phyloP scores from a whole-genome alignment of 768 basidiomycete species.

The Termitomyces titanicus region DNA sequence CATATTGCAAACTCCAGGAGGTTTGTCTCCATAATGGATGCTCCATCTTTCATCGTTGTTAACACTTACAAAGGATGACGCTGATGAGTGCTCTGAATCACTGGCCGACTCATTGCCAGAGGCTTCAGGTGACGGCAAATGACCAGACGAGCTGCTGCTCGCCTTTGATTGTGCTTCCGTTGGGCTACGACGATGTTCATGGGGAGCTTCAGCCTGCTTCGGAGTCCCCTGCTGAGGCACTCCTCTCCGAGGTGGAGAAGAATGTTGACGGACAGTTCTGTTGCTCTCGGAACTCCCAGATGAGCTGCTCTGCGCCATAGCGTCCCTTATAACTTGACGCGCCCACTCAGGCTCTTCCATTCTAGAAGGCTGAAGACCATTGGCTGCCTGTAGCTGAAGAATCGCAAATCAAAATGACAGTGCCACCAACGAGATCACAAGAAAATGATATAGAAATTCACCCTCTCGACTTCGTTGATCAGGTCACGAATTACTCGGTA shows the following conservation, averaged over 20 bases:
- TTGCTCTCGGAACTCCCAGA: slow-evolving; percentile 15
- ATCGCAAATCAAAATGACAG: slow-evolving; percentile 5
- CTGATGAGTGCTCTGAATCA: slow-evolving; percentile 4
- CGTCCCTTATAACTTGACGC: slow-evolving; percentile 21
- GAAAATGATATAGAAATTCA: slow-evolving; percentile 1
- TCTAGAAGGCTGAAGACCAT: background rate
- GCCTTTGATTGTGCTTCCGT: background rate
- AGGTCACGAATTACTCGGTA: slow-evolving; percentile 39
- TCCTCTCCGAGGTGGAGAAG: background rate
- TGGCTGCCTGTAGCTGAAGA: slow-evolving; percentile 8
- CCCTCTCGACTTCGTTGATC: slow-evolving; percentile 37
- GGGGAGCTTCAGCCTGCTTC: background rate
- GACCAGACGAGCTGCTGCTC: background rate
- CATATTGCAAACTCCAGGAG: slow-evolving; percentile 31
- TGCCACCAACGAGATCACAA: background rate
- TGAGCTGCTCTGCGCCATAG: slow-evolving; percentile 8
- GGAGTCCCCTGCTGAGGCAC: background rate
- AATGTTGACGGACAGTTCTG: slow-evolving; percentile 19
- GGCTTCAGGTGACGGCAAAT: slow-evolving; percentile 1
- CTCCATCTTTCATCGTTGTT: slow-evolving; percentile 26
- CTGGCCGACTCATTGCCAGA: slow-evolving; percentile 3
- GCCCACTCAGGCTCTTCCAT: slow-evolving; percentile 19
- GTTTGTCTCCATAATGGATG: slow-evolving; percentile 33
- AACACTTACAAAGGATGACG: background rate
- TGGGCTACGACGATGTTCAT: background rate